Evolutionary conservation across 768 basidiomycete species (phyloP).

Genomic region (Saitozyma sp.): DNA sequence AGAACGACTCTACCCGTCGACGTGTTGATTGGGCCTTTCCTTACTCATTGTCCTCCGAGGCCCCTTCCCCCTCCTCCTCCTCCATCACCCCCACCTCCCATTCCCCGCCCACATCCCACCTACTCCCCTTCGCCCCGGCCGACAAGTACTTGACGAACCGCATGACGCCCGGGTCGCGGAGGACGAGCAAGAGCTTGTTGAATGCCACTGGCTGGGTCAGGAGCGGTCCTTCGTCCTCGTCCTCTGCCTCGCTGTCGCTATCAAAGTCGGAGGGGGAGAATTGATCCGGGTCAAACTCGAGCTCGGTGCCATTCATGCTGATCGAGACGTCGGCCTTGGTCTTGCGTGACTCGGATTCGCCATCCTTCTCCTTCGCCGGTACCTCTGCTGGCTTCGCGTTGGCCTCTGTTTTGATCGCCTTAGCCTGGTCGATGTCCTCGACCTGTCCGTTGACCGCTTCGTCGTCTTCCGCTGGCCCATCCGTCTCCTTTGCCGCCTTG

Average conservation of each 20-base stretch:
- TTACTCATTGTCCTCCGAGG: slow-evolving; percentile 53
- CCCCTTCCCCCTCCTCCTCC: slow-evolving; percentile 57
- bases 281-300: slow-evolving; percentile 52
- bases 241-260: slow-evolving; percentile 47
- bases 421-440: slow-evolving; percentile 9
- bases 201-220: slow-evolving; percentile 85
- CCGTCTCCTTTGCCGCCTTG: slow-evolving; percentile 31
- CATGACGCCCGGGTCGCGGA: slow-evolving; percentile 91
- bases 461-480: slow-evolving; percentile 24
- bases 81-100: slow-evolving; percentile 84
- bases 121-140: slow-evolving; percentile 79
- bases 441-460: slow-evolving; percentile 27
- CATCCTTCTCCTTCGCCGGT: slow-evolving; percentile 6
- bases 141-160: slow-evolving; percentile 94
- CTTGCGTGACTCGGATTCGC: slow-evolving; percentile 2
- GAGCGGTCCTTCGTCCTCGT: slow-evolving; percentile 71
- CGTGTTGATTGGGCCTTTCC: too few species aligned
- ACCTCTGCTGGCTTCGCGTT: background rate
- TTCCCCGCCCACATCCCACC: slow-evolving; percentile 92
- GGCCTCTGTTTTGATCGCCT: background rate
- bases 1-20: too few species aligned
- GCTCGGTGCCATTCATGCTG: slow-evolving; percentile 41
- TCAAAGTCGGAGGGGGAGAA: slow-evolving; percentile 50
- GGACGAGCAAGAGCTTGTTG: slow-evolving; percentile 81
- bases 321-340: slow-evolving; percentile 28